Evolutionary conservation across 768 basidiomycete genomes (phyloP).

Genomic region (Naganishia vaughanmartiniae): DNA sequence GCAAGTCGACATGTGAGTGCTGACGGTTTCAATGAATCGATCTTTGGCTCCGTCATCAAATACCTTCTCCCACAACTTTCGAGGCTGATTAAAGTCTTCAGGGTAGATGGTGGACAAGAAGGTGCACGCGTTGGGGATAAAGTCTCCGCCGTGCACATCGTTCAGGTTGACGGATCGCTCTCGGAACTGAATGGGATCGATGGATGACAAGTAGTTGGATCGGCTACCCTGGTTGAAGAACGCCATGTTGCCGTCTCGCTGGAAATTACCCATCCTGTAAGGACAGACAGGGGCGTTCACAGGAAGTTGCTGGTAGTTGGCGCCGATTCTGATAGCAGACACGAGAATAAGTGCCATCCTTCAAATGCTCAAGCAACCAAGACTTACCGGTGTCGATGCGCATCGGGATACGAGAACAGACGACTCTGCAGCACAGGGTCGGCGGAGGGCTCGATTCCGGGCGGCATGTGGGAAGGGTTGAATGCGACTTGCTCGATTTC

Average conservation of each 20-base stretch:
- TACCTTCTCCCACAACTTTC: conserved; percentile 52
- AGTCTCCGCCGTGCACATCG: conserved; percentile 62
- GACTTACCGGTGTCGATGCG: conserved; percentile 34
- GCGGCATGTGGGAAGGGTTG: conserved; percentile 74
- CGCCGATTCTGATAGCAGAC: conserved; percentile 45
- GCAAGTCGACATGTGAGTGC: conserved; percentile 51
- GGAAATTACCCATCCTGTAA: conserved; percentile 72
- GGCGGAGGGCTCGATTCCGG: conserved; percentile 82
- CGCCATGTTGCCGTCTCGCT: conserved; percentile 69
- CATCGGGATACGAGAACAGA: conserved; percentile 80
- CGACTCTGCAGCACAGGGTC: conserved; percentile 94
- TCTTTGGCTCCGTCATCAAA: conserved; percentile 49
- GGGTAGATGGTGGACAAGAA: conserved; percentile 63
- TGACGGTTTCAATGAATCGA: conserved; percentile 53
- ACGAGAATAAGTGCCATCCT: conserved; percentile 45
- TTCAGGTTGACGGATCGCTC: conserved; percentile 46
- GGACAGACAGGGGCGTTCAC: conserved; percentile 75
- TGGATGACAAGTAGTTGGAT: conserved; percentile 75
- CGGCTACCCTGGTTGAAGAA: conserved; percentile 68
- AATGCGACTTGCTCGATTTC: conserved; percentile 43
- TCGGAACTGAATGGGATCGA: conserved; percentile 69
- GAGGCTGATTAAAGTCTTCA: conserved; percentile 62
- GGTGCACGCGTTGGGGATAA: conserved; percentile 56
- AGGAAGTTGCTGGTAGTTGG: conserved; percentile 67
- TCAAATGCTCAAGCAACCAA: background rate